These are phyloP conservation scores for Fusarium sp. DNA, from an alignment of 2,329 filamentous ascomycete genomes.

Conservation along the genomic window DNA sequence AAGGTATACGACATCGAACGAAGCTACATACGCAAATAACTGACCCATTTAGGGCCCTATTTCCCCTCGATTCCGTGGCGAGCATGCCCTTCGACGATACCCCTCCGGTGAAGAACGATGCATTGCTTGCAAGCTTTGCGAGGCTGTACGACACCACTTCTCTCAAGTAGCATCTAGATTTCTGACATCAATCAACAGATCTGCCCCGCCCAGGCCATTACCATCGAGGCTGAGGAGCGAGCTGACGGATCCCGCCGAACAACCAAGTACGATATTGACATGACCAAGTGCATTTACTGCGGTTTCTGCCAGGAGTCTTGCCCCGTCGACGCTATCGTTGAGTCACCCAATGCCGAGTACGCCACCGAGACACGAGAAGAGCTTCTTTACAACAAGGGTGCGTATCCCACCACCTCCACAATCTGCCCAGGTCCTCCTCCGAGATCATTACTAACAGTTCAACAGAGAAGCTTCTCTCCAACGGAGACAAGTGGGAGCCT, in stretches of 20 bases:
- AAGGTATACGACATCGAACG: slow-evolving; percentile 65
- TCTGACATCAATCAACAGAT: slow-evolving; percentile 59
- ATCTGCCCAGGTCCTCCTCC: not conserved
- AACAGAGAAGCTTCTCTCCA: slow-evolving; percentile 82
- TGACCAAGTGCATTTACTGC: slow-evolving; percentile 99
- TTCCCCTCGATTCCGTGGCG: slow-evolving; percentile 96
- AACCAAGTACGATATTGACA: slow-evolving; percentile 98
- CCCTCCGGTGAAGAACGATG: slow-evolving; percentile 98
- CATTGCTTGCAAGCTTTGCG: slow-evolving; percentile 99
- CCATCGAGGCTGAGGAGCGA: slow-evolving; percentile 98
- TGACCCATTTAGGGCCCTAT: slow-evolving; percentile 76
- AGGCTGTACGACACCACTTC: slow-evolving; percentile 67
- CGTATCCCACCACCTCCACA: slow-evolving; percentile 24
- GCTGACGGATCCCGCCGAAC: slow-evolving; percentile 94
- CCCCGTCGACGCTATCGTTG: slow-evolving; percentile 90
- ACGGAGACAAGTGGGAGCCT: slow-evolving; percentile 97
- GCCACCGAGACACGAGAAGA: slow-evolving; percentile 82
- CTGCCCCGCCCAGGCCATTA: slow-evolving; percentile 98
- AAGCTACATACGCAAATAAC: slow-evolving; percentile 4
- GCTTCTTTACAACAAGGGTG: slow-evolving; percentile 92
- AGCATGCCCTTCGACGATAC: slow-evolving; percentile 95
- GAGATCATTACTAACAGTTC: slow-evolving; percentile 29
- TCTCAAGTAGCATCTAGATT: not conserved
- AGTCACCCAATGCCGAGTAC: slow-evolving; percentile 71
- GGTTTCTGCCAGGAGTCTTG: slow-evolving; percentile 99